Evolutionary conservation across 1,284 basidiomycete genomes (phyloP), one percentile per base, ranked within the genome.

Genomic region (Veloporphyrellus conicus): DNA sequence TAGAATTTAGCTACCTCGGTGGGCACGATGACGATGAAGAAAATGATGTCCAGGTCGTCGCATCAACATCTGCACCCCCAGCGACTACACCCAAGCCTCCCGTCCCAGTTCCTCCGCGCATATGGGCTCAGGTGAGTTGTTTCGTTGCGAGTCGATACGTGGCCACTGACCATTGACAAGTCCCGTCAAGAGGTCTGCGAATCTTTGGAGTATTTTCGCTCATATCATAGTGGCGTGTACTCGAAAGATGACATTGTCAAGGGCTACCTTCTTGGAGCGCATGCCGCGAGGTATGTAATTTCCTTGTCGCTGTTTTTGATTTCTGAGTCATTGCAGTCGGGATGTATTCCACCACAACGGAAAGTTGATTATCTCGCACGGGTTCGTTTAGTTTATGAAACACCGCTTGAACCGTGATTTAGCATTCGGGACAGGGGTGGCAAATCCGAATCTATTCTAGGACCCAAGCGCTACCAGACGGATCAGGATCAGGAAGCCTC

Each of bases 141-240:
- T 45, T 36, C 23, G 8, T 39, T 54, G 19, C 34, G 15, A 37
- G 25, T 25, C 3, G 4, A 28, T 28, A 14, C 11, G 29, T 22
- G 15, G 15, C 23, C 14, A 25, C 49, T 57, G 31, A 65, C 38
- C 37, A n/a, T 49, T 25, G 19, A 16, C 25, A 50, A 90, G 87
- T 83, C 85, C 20, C 78, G 87, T 36, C 87, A 89, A 68, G 87
- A 90, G 65, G 72, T 90, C 2, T 89, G 87, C 66, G 87, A 90
- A 62, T 75, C 81, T 1, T 78, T 83, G 38, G 77, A 81, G 18
- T 83, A 79, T 75, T 90, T 90, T 63, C 75, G 83, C 34, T 79
- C 76, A 54, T 89, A 86, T 59, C 87, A 90, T 64, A 71, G 85
- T 11, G 87, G 87, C 5, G 87, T 90, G 4, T 90, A 90, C 62